phyloP scores from a whole-genome alignment of 2,329 filamentous ascomycete genomes.

The Albifimbria verrucaria region DNA sequence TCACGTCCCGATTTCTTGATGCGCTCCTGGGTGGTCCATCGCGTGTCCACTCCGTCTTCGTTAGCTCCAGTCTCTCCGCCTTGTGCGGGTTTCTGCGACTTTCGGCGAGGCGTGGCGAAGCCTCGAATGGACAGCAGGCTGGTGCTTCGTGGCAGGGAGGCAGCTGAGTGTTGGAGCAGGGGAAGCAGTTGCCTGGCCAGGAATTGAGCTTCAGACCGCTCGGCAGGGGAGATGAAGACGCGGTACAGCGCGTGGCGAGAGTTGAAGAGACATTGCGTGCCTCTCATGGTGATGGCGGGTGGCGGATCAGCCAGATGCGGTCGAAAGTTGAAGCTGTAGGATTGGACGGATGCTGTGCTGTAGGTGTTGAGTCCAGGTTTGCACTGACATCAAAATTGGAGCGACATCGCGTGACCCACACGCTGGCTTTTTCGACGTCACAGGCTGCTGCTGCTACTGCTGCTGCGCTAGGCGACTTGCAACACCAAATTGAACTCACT shows the following conservation, averaged over 20 bases:
- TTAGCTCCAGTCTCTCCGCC: constrained; percentile 4
- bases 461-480: no score
- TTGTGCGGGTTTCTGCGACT: not conserved
- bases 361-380: constrained; percentile 6
- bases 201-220: constrained; percentile 20
- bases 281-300: constrained; percentile 30
- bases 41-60: constrained; percentile 24
- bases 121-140: constrained; percentile 11
- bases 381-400: no score
- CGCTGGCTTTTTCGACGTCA: no score
- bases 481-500: no score
- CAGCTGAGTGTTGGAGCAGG: constrained; percentile 1
- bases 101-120: constrained; percentile 5
- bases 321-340: constrained; percentile 4
- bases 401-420: no score
- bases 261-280: constrained; percentile 36
- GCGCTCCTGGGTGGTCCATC: constrained; percentile 31
- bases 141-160: constrained; percentile 9
- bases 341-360: no score
- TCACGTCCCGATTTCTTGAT: constrained; percentile 30
- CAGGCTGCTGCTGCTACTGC: no score
- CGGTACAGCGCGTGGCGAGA: constrained; percentile 43
- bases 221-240: constrained; percentile 40
- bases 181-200: constrained; percentile 8
- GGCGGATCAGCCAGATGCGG: no score